Base-by-base conservation (phyloP, 352 stramenopile genomes). In the Aphanomyces astaci region DNA sequence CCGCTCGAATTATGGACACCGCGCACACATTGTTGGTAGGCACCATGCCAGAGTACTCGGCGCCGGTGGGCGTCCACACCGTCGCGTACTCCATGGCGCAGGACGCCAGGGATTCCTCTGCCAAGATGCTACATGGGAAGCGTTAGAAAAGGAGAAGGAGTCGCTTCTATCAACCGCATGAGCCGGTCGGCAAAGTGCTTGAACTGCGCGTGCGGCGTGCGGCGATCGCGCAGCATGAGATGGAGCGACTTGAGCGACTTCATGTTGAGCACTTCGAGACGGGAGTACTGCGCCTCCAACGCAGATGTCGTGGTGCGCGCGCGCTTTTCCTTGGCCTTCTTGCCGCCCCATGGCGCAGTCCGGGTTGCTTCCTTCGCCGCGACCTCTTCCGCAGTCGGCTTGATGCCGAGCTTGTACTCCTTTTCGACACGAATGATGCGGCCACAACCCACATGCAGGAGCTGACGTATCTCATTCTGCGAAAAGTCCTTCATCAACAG, bases 1-100 rank as follows among this genome's bases (percentile, higher is more conserved):
- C 95, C 2, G 90, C 89, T 27, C 95, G 85, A 69, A 98, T 91
- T 71, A 98, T 98, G 24, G 92, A 98, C 45, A 98, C 90, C 10
- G 86, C 88, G 66, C 91, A 97, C 39, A 98, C 76, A 49, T 76
- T 86, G 31, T 85, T 79, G 27, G 76, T 75, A 0, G 82, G 78
- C 64, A 86, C 72, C 17, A 85, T 48, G 3, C 73, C 80, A 54
- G 70, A 83, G 68, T 81, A 87, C 46, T 75, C 78, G 73, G 87
- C 79, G 60, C 79, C 77, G 11, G 84, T 93, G 43, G 84, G 82
- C 52, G 86, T 93, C 70, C 75, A 66, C 56, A 92, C 76, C 22
- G 81, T 89, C 64, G 72, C 68, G 39, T 54, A 78, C 65, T 83
- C 72, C 28, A 32, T 84, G 40, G 83, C 83, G 31, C 83, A 92